Percentiles rank a stretch among this genome's conserved stretches.
These are phyloP conservation scores for Trypanosoma scelopori DNA, from an alignment of 208 protist species.

Conservation along the genomic window DNA sequence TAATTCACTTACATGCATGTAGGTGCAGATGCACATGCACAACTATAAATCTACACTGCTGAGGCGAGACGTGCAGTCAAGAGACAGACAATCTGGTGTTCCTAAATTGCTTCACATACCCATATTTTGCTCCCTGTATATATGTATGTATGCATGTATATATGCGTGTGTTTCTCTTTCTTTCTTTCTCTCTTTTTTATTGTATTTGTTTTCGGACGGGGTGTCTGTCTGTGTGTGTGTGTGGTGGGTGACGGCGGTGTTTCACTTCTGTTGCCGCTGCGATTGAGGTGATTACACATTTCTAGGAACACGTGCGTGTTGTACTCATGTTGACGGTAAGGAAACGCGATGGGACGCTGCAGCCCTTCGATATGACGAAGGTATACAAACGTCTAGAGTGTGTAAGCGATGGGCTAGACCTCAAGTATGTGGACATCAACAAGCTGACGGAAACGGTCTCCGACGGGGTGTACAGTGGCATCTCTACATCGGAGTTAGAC, in stretches of 20 bases:
- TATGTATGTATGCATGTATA: no score
- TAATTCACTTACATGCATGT: no score
- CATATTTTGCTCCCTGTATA: no score
- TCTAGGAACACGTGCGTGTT: conserved; percentile 7
- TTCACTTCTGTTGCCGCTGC: conserved; percentile 22
- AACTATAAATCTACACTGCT: no score
- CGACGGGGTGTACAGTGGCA: conserved; percentile 83
- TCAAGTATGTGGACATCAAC: conserved; percentile 59
- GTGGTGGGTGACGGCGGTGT: neutral
- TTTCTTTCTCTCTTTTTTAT: conserved; percentile 1
- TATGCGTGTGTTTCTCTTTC: conserved; percentile 1
- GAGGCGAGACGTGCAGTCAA: no score
- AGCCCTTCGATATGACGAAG: conserved; percentile 63
- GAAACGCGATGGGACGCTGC: conserved; percentile 65
- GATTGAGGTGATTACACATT: neutral
- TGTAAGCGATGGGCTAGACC: conserved; percentile 52
- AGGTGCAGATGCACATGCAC: neutral
- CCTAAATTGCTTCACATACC: no score
- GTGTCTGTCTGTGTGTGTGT: no score
- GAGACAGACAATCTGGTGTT: no score
- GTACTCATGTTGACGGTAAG: conserved; percentile 36
- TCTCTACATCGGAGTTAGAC: conserved; percentile 92
- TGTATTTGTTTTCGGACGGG: no score
- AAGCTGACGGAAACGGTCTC: conserved; percentile 88
- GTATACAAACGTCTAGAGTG: conserved; percentile 49